Evolutionary conservation across 345 rosid genomes (phyloP).

Genomic region (Garcia nutans): DNA sequence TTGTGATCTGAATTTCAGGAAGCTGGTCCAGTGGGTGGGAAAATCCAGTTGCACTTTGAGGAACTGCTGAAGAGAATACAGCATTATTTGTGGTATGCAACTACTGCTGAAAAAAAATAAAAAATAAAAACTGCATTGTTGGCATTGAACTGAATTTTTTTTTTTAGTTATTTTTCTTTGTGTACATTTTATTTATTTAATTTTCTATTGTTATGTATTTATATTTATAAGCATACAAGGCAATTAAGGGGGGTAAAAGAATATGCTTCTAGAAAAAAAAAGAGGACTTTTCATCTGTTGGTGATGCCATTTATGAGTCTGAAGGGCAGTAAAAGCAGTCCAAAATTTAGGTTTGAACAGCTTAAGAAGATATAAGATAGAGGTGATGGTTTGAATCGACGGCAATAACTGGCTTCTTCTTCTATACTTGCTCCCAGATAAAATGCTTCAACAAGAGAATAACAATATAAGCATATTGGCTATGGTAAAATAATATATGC

Average conservation of each 20-base stretch:
- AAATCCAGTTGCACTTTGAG: constrained; percentile 87
- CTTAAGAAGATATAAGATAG: not conserved
- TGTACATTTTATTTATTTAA: not conserved
- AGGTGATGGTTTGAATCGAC: not conserved
- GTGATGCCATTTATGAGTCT: not conserved
- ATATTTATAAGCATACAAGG: not conserved
- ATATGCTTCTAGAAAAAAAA: not conserved
- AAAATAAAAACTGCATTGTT: not conserved
- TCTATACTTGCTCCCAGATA: not conserved
- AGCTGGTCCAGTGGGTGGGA: constrained; percentile 96
- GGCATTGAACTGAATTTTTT: not conserved
- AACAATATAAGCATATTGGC: not conserved
- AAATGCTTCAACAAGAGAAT: not conserved
- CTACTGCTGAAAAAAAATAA: constrained; percentile 1
- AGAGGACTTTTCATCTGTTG: not conserved
- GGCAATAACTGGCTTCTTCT: not conserved
- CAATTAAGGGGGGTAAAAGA: not conserved
- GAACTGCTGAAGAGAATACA: constrained; percentile 87
- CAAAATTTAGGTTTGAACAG: not conserved
- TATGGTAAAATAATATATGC: not conserved
- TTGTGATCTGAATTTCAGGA: constrained; percentile 46
- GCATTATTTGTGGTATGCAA: constrained; percentile 72
- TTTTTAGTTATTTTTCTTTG: not conserved
- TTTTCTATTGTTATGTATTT: not conserved
- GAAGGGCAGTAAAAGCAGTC: not conserved